Percentiles rank a stretch among this genome's conserved stretches.
phyloP scores from a whole-genome alignment of 306 rosid genomes.

The Trifolium dubium region DNA sequence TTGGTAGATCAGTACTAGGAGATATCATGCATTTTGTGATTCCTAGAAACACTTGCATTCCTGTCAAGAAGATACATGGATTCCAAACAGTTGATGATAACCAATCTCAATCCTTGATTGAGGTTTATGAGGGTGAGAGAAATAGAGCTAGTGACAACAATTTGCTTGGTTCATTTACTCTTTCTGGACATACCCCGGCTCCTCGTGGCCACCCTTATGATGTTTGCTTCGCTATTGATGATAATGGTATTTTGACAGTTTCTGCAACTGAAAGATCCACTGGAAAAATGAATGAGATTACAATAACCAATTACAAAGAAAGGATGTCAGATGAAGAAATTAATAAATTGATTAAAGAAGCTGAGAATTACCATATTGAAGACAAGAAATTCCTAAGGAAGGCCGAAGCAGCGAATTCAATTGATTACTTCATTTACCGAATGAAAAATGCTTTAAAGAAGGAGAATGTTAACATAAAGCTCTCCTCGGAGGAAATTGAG shows the following conservation, averaged over 20 bases:
- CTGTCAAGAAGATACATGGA: neutral
- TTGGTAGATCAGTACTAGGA: neutral
- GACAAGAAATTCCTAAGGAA: constrained; percentile 49
- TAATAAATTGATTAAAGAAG: constrained; percentile 49
- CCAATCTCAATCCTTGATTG: constrained; percentile 36
- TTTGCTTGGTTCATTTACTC: constrained; percentile 43
- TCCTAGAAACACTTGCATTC: constrained; percentile 56
- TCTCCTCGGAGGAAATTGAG: constrained; percentile 19
- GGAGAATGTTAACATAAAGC: neutral
- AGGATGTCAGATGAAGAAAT: constrained; percentile 52
- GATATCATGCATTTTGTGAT: neutral
- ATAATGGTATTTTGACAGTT: neutral
- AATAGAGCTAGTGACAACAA: constrained; percentile 44
- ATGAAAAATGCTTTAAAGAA: constrained; percentile 46
- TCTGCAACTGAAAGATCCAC: neutral
- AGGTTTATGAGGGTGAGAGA: constrained; percentile 21
- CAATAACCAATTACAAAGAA: constrained; percentile 31
- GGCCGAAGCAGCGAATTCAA: constrained; percentile 34
- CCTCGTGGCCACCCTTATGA: constrained; percentile 44
- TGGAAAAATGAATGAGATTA: neutral
- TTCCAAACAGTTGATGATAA: neutral
- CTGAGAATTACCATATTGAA: constrained; percentile 46
- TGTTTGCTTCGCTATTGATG: constrained; percentile 41
- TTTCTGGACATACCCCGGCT: neutral
- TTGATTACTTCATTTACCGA: constrained; percentile 49